Percentiles rank a stretch among this genome's conserved stretches.
phyloP scores from a whole-genome alignment of 2,329 filamentous ascomycete species.

The Aspergillus fumigatus region DNA sequence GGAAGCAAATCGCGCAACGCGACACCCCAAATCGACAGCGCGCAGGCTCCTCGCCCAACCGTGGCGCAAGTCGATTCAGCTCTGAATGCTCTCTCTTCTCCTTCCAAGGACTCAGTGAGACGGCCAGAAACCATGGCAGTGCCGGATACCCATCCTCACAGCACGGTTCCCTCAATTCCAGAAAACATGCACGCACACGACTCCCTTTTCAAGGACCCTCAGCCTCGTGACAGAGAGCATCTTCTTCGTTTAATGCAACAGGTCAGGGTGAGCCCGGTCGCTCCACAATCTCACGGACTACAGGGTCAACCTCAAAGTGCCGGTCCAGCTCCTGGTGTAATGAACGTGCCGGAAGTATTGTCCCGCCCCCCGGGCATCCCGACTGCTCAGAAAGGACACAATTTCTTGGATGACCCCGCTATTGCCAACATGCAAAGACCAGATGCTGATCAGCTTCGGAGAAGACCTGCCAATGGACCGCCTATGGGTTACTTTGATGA shows the following conservation, averaged over 20 bases:
- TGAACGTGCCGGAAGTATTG: slow-evolving; percentile 34
- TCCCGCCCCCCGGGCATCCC: slow-evolving; percentile 31
- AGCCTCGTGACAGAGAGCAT: slow-evolving; percentile 68
- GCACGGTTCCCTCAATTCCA: slow-evolving; percentile 20
- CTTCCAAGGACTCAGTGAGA: slow-evolving; percentile 25
- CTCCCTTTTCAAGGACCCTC: slow-evolving; percentile 36
- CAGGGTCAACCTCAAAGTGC: slow-evolving; percentile 25
- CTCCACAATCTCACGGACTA: slow-evolving; percentile 20
- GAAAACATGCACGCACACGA: slow-evolving; percentile 27
- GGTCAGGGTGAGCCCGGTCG: slow-evolving; percentile 34
- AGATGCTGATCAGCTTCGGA: slow-evolving; percentile 34
- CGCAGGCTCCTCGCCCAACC: slow-evolving; percentile 27
- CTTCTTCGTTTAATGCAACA: slow-evolving; percentile 78
- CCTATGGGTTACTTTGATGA: slow-evolving; percentile 41
- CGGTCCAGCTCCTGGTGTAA: slow-evolving; percentile 29
- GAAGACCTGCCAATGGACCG: slow-evolving; percentile 35
- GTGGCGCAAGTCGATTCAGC: slow-evolving; percentile 28
- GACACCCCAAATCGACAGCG: slow-evolving; percentile 40
- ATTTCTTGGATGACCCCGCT: slow-evolving; percentile 42
- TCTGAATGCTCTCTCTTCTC: slow-evolving; percentile 27
- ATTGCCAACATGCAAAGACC: slow-evolving; percentile 40
- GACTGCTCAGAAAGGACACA: slow-evolving; percentile 30
- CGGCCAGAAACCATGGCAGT: slow-evolving; percentile 30
- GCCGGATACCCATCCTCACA: slow-evolving; percentile 20
- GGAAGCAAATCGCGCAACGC: slow-evolving; percentile 43